Evolutionary conservation across 1,139 yeast species (phyloP), one percentile per base, ranked within the genome.

Genomic region (Barnettozyma hawaiiensis): DNA sequence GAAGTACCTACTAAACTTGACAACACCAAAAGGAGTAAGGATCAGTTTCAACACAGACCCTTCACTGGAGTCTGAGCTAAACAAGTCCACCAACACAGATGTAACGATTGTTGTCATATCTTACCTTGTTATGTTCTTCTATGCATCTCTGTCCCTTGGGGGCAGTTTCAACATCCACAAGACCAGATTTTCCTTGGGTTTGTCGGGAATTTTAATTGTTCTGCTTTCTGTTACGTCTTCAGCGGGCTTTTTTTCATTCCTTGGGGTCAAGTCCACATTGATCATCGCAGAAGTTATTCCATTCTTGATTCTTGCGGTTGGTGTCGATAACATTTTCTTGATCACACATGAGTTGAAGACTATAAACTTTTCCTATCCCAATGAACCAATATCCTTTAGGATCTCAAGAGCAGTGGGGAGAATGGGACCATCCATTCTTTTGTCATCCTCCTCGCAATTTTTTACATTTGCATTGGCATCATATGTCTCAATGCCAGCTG

Each of bases 231-330:
- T 90, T 1, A 63, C 78, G 0, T 74, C 95, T 1, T 78, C 97
- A 0, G 85, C 89, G 1, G 97, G 97, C 0, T 54, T 85, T n/a
- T 83, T 86, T 61, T 74, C 95, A 8, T 57, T 76, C 10, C 50
- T 84, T 16, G 95, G 95, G 0, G 64, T 90, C 40, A 86, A 85
- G 55, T 85, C 95, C 0, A 92, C 97, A 0, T 68, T 92, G 32
- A 90, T 92, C 50, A 87, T 92, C 50, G 97, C 97, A 1, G 97
- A 92, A 59, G 97, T 92, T 4, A 92, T 92, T 35, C 97, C 97
- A n/a, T 92, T 92, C 57, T 66, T 92, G 56, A 84, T 92, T 6
- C 69, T 92, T 48, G 98, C 98, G 0, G 81, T 92, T 44, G 98
- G 98, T 14, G 92, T 92, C 22, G 98, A 92, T 63, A 92, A 92